phyloP scores from a whole-genome alignment of 805 yeast genomes.

The Candida nanaspora region DNA sequence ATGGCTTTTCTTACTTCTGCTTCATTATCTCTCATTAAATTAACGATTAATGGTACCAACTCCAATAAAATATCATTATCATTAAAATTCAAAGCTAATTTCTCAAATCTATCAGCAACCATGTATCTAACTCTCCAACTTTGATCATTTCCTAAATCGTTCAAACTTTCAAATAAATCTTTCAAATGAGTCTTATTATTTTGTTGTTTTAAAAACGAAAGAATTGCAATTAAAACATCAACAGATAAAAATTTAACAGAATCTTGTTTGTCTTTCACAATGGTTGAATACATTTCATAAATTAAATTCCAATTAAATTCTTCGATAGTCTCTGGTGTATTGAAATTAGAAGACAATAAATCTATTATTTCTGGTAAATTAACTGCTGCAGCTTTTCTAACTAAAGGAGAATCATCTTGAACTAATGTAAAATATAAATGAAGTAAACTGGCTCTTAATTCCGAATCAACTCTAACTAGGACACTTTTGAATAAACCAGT shows the following conservation, averaged over 20 bases:
- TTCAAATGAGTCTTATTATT: conserved; percentile 52
- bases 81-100: conserved; percentile 59
- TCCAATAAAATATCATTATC: conserved; percentile 49
- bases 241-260: conserved; percentile 87
- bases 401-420: conserved; percentile 96
- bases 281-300: conserved; percentile 71
- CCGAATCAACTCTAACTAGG: conserved; percentile 48
- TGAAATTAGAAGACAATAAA: conserved; percentile 30
- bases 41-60: conserved; percentile 63
- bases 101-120: conserved; percentile 90
- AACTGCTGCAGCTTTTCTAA: conserved; percentile 87
- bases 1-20: conserved; percentile 96
- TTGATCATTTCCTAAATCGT: conserved; percentile 74
- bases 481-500: conserved; percentile 81
- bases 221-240: conserved; percentile 78
- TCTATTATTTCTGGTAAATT: conserved; percentile 72
- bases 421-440: conserved; percentile 62
- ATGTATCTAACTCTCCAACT: conserved; percentile 98
- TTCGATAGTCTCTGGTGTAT: conserved; percentile 34
- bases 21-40: conserved; percentile 83
- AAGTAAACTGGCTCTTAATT: conserved; percentile 54
- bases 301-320: conserved; percentile 71
- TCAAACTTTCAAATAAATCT: conserved; percentile 57
- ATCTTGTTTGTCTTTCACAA: conserved; percentile 85
- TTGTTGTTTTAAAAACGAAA: conserved; percentile 56